phyloP scores from a whole-genome alignment of 2,329 filamentous ascomycete genomes.

The Beauveria bassiana region DNA sequence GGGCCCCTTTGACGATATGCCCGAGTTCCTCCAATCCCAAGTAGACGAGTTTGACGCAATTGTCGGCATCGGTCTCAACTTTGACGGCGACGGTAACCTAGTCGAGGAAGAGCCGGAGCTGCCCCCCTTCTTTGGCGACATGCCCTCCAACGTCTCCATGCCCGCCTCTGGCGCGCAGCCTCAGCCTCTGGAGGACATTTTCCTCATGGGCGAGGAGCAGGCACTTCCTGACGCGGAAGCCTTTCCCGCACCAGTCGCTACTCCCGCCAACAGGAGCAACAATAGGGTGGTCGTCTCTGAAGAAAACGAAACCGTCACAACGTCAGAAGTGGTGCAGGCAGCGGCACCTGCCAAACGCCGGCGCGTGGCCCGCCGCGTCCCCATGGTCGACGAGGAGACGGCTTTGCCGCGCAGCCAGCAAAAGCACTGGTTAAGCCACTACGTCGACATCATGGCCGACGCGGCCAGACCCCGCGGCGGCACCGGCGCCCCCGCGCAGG shows the following conservation, averaged over 20 bases:
- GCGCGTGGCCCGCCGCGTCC: not conserved
- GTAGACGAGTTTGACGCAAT: slow-evolving; percentile 32
- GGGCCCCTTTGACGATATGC: slow-evolving; percentile 17
- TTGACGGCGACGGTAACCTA: slow-evolving; percentile 45
- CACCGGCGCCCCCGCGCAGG: slow-evolving; percentile 24
- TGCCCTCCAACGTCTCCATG: slow-evolving; percentile 6
- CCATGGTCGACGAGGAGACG: slow-evolving; percentile 25
- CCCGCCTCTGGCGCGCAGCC: slow-evolving; percentile 12
- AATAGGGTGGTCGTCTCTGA: slow-evolving; percentile 9
- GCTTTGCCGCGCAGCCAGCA: slow-evolving; percentile 30
- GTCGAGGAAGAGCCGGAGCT: slow-evolving; percentile 37
- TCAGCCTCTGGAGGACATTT: slow-evolving; percentile 11
- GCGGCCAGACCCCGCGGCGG: slow-evolving; percentile 19
- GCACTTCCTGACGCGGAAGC: slow-evolving; percentile 8
- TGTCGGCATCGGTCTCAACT: slow-evolving; percentile 37
- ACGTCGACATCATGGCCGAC: slow-evolving; percentile 47
- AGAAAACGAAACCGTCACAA: slow-evolving; percentile 14
- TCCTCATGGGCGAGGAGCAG: slow-evolving; percentile 14
- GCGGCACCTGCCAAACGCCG: slow-evolving; percentile 12
- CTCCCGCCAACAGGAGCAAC: no score
- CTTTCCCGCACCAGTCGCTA: not conserved
- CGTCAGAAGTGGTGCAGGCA: slow-evolving; percentile 12
- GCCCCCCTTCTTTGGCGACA: slow-evolving; percentile 27
- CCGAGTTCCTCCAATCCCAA: slow-evolving; percentile 26
- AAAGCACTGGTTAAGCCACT: slow-evolving; percentile 34